Conservation (phyloP, 108 stramenopile species). For the Skeletonema potamos region DNA sequence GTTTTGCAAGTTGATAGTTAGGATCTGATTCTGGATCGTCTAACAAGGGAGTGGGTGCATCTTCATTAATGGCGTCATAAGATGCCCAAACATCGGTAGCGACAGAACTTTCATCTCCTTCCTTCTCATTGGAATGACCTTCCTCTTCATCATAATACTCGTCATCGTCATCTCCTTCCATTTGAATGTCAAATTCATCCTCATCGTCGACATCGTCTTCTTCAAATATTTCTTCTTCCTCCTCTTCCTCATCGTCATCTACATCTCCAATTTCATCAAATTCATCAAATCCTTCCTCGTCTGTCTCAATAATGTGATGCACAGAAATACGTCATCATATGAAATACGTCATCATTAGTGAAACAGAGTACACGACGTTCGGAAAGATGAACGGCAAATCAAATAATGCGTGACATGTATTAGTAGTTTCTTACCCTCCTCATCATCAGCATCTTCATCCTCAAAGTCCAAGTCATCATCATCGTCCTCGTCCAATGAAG, state of each 20-base stretch:
- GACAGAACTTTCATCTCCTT: conserved; percentile 6
- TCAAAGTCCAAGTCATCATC: conserved; percentile 16
- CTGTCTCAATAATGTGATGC: not conserved
- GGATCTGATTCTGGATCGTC: conserved; percentile 36
- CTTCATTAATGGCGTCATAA: conserved; percentile 37
- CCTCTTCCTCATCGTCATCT: conserved; percentile 28
- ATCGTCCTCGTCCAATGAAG: conserved; percentile 5
- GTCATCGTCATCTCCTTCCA: conserved; percentile 28
- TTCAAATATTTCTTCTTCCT: conserved; percentile 21
- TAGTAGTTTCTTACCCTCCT: not conserved
- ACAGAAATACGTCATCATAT: too few species aligned
- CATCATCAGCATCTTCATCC: conserved; percentile 19
- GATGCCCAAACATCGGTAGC: conserved; percentile 37
- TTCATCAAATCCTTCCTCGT: not conserved
- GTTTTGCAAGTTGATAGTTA: conserved; percentile 22
- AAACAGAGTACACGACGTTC: not conserved
- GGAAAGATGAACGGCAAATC: not conserved
- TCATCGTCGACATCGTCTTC: conserved; percentile 8
- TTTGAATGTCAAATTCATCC: conserved; percentile 5
- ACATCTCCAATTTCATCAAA: conserved; percentile 6
- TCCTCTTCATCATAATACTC: conserved; percentile 30
- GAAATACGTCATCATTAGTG: not conserved
- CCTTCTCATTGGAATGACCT: conserved; percentile 1
- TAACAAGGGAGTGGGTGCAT: conserved; percentile 21
- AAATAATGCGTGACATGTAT: not conserved